Evolutionary conservation across 805 yeast species (phyloP).

Genomic region (Saccharomycopsis fermentans): DNA sequence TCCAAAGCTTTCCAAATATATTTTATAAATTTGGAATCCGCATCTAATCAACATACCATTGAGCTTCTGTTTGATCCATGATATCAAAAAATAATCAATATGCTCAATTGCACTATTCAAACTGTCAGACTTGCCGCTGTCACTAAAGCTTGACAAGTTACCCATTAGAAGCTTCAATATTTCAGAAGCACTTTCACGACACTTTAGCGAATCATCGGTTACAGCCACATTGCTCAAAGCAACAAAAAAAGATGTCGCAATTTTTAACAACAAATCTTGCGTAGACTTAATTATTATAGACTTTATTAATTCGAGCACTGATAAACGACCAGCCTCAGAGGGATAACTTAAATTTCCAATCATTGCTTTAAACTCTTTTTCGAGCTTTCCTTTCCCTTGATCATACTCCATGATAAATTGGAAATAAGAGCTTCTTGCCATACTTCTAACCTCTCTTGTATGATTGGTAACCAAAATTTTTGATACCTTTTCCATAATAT

Average conservation of each 20-base stretch:
- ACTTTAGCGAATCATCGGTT: conserved; percentile 65
- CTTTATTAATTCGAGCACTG: conserved; percentile 81
- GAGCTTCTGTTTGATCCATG: conserved; percentile 55
- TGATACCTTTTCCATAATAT: conserved; percentile 70
- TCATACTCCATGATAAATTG: conserved; percentile 90
- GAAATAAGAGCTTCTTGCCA: conserved; percentile 72
- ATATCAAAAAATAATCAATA: conserved; percentile 34
- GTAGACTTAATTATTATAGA: conserved; percentile 59
- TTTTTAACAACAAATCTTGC: conserved; percentile 42
- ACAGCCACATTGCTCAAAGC: conserved; percentile 69
- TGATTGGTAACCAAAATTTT: conserved; percentile 87
- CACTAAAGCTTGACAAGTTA: conserved; percentile 28
- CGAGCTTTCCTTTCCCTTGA: conserved; percentile 78
- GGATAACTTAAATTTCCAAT: conserved; percentile 77
- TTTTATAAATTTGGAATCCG: conserved; percentile 62
- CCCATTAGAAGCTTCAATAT: conserved; percentile 46
- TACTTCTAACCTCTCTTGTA: conserved; percentile 68
- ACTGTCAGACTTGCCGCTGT: conserved; percentile 20
- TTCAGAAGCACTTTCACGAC: conserved; percentile 74
- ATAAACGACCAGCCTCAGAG: conserved; percentile 75
- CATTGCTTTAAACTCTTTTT: conserved; percentile 71
- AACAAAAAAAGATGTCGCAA: conserved; percentile 72
- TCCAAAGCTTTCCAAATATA: conserved; percentile 44
- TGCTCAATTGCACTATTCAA: conserved; percentile 16
- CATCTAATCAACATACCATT: conserved; percentile 52